Percentiles rank a stretch among this genome's conserved stretches.
Evolutionary conservation across 2,329 filamentous ascomycete species (phyloP).

Genomic region (Cadophora gregata): DNA sequence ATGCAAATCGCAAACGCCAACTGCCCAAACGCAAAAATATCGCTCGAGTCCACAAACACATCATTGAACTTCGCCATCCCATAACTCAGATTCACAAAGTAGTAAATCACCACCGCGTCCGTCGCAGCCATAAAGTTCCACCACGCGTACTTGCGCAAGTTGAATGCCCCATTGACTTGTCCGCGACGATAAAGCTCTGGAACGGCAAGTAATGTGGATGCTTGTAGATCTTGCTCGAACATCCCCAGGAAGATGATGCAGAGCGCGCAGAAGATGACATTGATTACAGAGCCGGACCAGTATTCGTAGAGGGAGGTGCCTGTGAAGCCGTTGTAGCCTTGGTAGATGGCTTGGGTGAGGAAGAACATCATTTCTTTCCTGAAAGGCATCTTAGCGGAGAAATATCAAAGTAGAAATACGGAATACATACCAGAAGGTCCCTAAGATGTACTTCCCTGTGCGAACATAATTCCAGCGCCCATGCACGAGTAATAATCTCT

Average conservation of each 20-base stretch:
- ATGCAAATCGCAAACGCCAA: slow-evolving; percentile 74
- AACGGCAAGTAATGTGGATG: slow-evolving; percentile 82
- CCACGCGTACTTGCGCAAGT: slow-evolving; percentile 73
- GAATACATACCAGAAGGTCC: slow-evolving; percentile 89
- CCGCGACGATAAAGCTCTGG: slow-evolving; percentile 88
- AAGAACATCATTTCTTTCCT: slow-evolving; percentile 71
- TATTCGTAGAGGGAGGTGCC: slow-evolving; percentile 90
- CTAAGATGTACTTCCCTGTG: slow-evolving; percentile 84
- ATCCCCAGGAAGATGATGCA: slow-evolving; percentile 87
- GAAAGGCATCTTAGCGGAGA: not conserved
- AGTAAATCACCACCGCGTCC: slow-evolving; percentile 80
- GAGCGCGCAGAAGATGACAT: slow-evolving; percentile 87
- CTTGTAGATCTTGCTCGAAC: slow-evolving; percentile 84
- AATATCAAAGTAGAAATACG: slow-evolving; percentile 43
- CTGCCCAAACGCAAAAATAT: slow-evolving; percentile 76
- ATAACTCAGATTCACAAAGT: slow-evolving; percentile 69
- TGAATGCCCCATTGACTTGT: slow-evolving; percentile 77
- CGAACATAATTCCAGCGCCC: slow-evolving; percentile 89
- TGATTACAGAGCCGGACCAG: slow-evolving; percentile 71
- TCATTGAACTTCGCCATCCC: slow-evolving; percentile 62
- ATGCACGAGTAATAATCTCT: slow-evolving; percentile 81
- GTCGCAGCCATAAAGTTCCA: slow-evolving; percentile 79
- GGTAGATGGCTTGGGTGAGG: slow-evolving; percentile 80
- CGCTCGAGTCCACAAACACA: slow-evolving; percentile 51
- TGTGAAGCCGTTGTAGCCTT: slow-evolving; percentile 83